Evolutionary conservation across 139 green algal species (phyloP), one percentile per base, ranked within the genome.

Genomic region (Picochlorum sp.): DNA sequence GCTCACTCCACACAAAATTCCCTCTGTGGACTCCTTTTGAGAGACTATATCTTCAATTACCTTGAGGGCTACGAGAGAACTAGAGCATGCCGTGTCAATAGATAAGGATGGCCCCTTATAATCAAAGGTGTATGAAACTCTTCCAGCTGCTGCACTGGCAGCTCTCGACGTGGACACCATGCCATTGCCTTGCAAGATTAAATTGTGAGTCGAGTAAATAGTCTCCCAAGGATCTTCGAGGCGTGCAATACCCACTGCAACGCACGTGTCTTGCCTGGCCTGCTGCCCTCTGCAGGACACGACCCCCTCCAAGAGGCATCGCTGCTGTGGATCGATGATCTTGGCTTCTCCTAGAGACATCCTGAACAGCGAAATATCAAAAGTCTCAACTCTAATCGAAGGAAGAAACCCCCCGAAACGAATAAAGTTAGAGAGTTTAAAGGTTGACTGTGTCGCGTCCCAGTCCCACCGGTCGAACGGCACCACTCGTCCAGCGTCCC

Each of bases 71-170:
- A 95, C 85, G 24, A 95, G 75, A 9, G 77, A 84, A 3, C 76
- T 84, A 15, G 77, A 89, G 76, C 88, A 95, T 14, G 86, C 88
- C 0, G 85, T 94, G 70, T 92, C 87, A 4, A 95, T 63, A 13
- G 76, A 72, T n/a, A 91, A 31, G 41, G 78, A 66, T 7, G 87
- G 78, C 3, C 86, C 87, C 10, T 66, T 65, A 44, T 92, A 76
- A 4, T 71, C 78, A 70, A 92, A 90, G 4, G 68, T 75, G 70
- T 83, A 95, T 1, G 79, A 74, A 5, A 94, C 60, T 13, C 88
- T 79, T 7, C 88, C 88, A 2, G 83, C 79, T 15, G 85, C 67
- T 3, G 87, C 86, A 37, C 76, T 88, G 28, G 85, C 59, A 11
- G 84, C 77, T 0, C 69, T 72, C 7, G 84, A 82, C 74, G 83